Evolutionary conservation across 768 basidiomycete genomes (phyloP).

Genomic region (Inosperma sp.): DNA sequence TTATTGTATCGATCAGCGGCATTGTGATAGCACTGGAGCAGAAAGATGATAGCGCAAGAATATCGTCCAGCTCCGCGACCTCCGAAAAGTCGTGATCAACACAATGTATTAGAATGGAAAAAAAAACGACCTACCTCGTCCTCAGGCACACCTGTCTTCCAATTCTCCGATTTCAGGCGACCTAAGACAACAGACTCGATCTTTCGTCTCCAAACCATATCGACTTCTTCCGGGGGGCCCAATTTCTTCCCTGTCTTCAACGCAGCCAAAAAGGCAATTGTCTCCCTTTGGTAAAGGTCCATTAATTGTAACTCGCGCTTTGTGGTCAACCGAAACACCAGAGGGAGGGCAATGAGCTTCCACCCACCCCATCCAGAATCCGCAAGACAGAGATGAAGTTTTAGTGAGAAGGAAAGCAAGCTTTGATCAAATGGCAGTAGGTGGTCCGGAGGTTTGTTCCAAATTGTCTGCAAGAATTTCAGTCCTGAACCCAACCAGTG

Average conservation of each 20-base stretch:
- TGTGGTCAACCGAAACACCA: constrained; percentile 46
- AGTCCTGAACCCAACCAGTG: constrained; percentile 53
- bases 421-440: constrained; percentile 7
- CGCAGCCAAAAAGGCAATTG: constrained; percentile 47
- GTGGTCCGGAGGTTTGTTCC: constrained; percentile 28
- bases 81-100: constrained; percentile 19
- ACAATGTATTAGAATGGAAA: constrained; percentile 4
- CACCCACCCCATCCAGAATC: constrained; percentile 73
- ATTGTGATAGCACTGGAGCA: constrained; percentile 43
- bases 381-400: constrained; percentile 56
- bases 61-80: constrained; percentile 49
- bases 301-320: constrained; percentile 36
- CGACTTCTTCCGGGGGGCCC: constrained; percentile 38
- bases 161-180: constrained; percentile 40
- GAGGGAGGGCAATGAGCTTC: constrained; percentile 62
- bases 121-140: constrained; percentile 35
- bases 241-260: constrained; percentile 48
- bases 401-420: constrained; percentile 40
- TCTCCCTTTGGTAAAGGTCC: constrained; percentile 36
- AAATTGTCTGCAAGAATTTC: constrained; percentile 50
- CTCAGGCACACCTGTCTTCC: constrained; percentile 26
- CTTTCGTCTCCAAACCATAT: constrained; percentile 54
- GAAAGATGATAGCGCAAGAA: constrained; percentile 50
- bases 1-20: constrained; percentile 42
- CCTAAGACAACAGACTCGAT: constrained; percentile 47